Base-by-base conservation (phyloP, 2,329 filamentous ascomycete genomes). In the Paecilomyces dactylethromorphus region DNA sequence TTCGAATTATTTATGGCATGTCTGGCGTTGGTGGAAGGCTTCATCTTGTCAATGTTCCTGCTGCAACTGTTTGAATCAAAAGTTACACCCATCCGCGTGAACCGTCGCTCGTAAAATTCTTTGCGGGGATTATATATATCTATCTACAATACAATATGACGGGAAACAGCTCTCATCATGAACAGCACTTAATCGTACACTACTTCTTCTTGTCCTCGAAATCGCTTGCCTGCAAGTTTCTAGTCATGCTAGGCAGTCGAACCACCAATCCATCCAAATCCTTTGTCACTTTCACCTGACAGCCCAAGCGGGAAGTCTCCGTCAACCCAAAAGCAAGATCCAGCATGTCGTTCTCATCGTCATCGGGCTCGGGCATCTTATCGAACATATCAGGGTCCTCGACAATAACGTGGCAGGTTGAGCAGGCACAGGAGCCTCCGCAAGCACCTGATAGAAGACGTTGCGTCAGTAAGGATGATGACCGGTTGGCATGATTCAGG, bases 171-270 rank as follows among this genome's bases (percentile, higher is more conserved):
- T 21, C 31, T 33, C 29, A 55, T 49, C 15, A 32, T 54, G 49
- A 18, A 58, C 12, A 52, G 29, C 13, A 13, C 26, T 33, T n/a
- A 39, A 10, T 39, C 53, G 32, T 11, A 29, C 49, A 32, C 61
- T 59, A 66, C 66, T 76, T 77, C 67, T 78, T 71, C 66, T 57
- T 67, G 31, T 75, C 66, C 73, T 69, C 81, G 68, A 99, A 99
- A 77, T 99, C 94, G 74, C 91, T 96, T 13, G 91, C 91, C 78
- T 99, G 94, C 76, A 99, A 70, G 71, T 99, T 99, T 74, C 94
- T 84, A 64, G 94, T 97, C 92, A 97, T 97, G 39, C 86, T 87
- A 12, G 94, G 94, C 69, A 99, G 77, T 74, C 85, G 89, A 32
- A 99, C 91, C 53, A 86, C 85, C 68, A 99, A 64, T 0, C 94